Conservation (phyloP, 352 stramenopile genomes). For the Phytophthora pluvialis region DNA sequence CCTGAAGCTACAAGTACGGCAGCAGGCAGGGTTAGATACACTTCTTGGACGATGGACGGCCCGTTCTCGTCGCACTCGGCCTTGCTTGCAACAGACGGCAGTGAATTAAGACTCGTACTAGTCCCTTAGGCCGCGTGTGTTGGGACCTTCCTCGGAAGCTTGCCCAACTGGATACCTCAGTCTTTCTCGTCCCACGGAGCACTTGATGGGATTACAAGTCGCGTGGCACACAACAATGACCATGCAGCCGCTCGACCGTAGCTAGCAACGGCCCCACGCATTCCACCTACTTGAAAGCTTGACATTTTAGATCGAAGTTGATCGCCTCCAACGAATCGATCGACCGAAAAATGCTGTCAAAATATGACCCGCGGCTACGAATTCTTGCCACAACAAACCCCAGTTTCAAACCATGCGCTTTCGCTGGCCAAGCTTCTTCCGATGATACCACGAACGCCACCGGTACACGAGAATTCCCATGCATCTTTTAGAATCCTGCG, state of each 20-base stretch:
- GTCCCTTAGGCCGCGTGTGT: too few relatives aligned
- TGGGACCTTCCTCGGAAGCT: too few relatives aligned
- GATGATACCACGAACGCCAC: constrained; percentile 45
- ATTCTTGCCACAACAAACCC: constrained; percentile 1
- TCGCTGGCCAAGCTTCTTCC: constrained; percentile 37
- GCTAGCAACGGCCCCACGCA: neutral
- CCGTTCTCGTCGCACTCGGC: too few relatives aligned
- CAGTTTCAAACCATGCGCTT: constrained; percentile 36
- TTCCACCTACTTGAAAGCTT: neutral
- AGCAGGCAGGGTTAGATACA: too few relatives aligned
- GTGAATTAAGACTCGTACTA: too few relatives aligned
- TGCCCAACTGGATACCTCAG: neutral
- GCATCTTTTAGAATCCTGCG: constrained; percentile 41
- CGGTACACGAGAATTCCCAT: constrained; percentile 35
- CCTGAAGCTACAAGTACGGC: too few relatives aligned
- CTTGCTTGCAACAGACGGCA: too few relatives aligned
- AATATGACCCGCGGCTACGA: neutral
- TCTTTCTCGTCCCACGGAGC: neutral
- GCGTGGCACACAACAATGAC: neutral
- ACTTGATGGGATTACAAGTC: neutral
- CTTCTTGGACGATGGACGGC: too few relatives aligned
- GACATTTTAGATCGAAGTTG: neutral
- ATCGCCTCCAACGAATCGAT: constrained; percentile 10
- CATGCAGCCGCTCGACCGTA: constrained; percentile 3
- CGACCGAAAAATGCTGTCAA: neutral